Evolutionary conservation across 2,329 filamentous ascomycete species (phyloP), one percentile per base, ranked within the genome.

Genomic region (Clonostachys rhizophaga): DNA sequence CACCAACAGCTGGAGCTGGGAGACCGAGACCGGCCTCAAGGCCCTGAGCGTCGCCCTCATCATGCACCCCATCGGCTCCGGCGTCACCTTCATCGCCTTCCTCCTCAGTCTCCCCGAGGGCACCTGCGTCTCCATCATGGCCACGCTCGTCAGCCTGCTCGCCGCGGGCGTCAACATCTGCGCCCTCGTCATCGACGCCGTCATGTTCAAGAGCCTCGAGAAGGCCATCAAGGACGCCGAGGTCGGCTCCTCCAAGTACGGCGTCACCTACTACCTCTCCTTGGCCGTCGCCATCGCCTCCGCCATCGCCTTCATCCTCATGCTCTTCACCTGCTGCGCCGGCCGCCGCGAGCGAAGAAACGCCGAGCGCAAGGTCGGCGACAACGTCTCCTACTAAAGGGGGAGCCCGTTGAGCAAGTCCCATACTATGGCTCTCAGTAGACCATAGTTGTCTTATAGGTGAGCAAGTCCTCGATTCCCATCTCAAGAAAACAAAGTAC

Each of bases 311-410:
- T 74, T 75, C 17, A 51, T 81, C 46, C 54, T 85, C 44, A 72
- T 86, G 48, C 76, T 86, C 55, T 68, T 84, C 54, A 80, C 79
- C 7, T 86, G 81, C 72, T 84, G 76, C 65, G 73, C 72, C 47
- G 68, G 71, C 9, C 66, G 77, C n/a, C 54, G 67, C 54, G 24
- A 30, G 24, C 24, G 24, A 30, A 30, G 24, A 30, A 30, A 30
- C 24, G 9, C 8, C 24, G 24, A 30, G 24, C 24, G 24, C 24
- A 30, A 30, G 24, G 24, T 30, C 9, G 24, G 24, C 24, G 24
- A 30, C 24, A 30, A 30, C 9, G 24, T 30, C 24, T 30, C 24
- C 24, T 30, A 30, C 24, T 30, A 30, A 30, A 10, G 9, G 8
- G 7, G 24, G 24, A 30, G 24, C 24, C 10, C 10, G 24, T 24